A percentile compares a stretch with the other conserved stretches of the same genome.
Evolutionary conservation across 371 early-diverging fungal species (phyloP).

Genomic region (Mucor lusitanicus): DNA sequence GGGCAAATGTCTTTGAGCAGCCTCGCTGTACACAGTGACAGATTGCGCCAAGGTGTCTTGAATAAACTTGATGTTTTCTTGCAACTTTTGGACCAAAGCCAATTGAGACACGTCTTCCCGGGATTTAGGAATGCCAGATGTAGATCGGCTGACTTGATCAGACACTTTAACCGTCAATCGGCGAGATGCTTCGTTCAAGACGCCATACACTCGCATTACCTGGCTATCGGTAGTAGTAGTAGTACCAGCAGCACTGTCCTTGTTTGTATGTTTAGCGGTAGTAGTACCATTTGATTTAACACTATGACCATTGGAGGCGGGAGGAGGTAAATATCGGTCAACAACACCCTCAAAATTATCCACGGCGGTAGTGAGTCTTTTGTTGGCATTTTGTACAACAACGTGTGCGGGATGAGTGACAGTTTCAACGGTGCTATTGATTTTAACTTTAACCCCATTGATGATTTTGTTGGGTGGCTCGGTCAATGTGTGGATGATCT

Average conservation of each 20-base stretch:
- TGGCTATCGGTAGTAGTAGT: slow-evolving; percentile 31
- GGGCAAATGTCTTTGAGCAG: slow-evolving; percentile 35
- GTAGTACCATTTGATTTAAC: neutral
- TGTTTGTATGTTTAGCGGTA: slow-evolving; percentile 12
- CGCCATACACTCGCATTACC: slow-evolving; percentile 35
- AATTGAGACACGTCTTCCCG: slow-evolving; percentile 29
- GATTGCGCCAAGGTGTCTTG: slow-evolving; percentile 34
- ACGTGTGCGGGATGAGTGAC: slow-evolving; percentile 49
- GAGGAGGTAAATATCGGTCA: slow-evolving; percentile 51
- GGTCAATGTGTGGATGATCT: slow-evolving; percentile 56
- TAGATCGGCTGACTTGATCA: slow-evolving; percentile 19
- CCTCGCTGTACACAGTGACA: slow-evolving; percentile 29
- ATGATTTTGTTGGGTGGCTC: slow-evolving; percentile 19
- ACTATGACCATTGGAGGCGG: neutral
- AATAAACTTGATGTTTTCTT: slow-evolving; percentile 23
- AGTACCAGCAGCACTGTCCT: slow-evolving; percentile 22
- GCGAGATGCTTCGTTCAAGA: slow-evolving; percentile 31
- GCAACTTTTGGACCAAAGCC: slow-evolving; percentile 24
- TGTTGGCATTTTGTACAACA: slow-evolving; percentile 48
- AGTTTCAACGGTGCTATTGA: slow-evolving; percentile 44
- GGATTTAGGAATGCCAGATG: slow-evolving; percentile 30
- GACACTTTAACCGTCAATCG: slow-evolving; percentile 35
- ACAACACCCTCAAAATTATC: slow-evolving; percentile 50
- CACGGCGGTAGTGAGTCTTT: slow-evolving; percentile 39
- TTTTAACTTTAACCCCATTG: slow-evolving; percentile 32